Conservation (phyloP, 106 monocot genomes). For the Xerophyta viscosa region DNA sequence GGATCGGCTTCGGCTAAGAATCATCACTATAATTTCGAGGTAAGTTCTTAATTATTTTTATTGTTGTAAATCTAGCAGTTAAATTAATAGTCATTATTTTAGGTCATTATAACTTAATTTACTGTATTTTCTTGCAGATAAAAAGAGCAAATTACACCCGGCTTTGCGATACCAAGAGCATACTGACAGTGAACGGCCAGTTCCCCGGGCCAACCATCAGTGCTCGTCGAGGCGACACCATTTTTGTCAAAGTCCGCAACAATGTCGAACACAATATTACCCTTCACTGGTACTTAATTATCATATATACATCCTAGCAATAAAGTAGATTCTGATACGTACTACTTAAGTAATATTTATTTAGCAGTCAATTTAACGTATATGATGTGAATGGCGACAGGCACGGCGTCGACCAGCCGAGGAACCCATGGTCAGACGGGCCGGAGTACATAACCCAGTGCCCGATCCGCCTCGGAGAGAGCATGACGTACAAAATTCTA, state of each 20-base stretch:
- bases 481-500: neutral
- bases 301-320: neutral
- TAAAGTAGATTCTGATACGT: too few relatives aligned
- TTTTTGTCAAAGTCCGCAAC: slow-evolving; percentile 16
- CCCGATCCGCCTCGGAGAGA: neutral
- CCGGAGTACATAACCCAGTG: slow-evolving; percentile 5
- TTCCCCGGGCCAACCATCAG: slow-evolving; percentile 25
- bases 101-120: too few relatives aligned
- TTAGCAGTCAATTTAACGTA: neutral
- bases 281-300: slow-evolving; percentile 32
- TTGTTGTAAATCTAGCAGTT: too few relatives aligned
- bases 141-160: neutral
- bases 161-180: slow-evolving; percentile 11
- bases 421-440: neutral
- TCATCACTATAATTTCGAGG: too few relatives aligned
- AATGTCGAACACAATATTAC: slow-evolving; percentile 14
- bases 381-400: neutral
- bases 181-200: slow-evolving; percentile 23
- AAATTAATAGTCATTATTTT: too few relatives aligned
- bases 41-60: too few relatives aligned
- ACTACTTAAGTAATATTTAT: neutral
- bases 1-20: too few relatives aligned
- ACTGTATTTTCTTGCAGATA: too few relatives aligned
- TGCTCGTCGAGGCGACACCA: slow-evolving; percentile 13
- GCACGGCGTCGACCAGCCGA: neutral